Evolutionary conservation across 2,329 filamentous ascomycete species (phyloP), one percentile per base, ranked within the genome.

Genomic region (Fusarium brachygibbosum): DNA sequence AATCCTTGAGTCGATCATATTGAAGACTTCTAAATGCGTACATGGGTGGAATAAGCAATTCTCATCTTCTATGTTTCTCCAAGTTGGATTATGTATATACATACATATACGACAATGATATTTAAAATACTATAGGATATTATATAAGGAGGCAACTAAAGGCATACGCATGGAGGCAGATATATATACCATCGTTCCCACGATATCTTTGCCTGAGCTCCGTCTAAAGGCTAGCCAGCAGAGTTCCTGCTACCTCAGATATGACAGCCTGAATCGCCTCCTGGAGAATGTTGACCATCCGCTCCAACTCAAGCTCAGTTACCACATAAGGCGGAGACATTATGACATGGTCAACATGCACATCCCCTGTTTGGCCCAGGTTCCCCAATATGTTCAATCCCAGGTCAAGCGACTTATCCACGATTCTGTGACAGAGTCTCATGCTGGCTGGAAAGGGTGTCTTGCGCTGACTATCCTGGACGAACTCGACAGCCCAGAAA

Each of bases 301-400:
- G 25, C 19, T 29, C 17, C 44, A 61, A 14, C 13, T 52, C 21
- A 19, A 19, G 32, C 23, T 38, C 35, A 13, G 44, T 52, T n/a
- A 52, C 44, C 12, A 52, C 55, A 29, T 45, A 62, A 19, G 45
- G 38, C 11, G 58, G 34, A 21, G 32, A 61, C 25, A 53, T 40
- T 28, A 62, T 53, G 13, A 53, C 32, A 35, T 62, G 45, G 19
- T 45, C 45, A 21, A 62, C 45, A 53, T 46, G 38, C n/a, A 62
- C 29, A 6, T 53, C 34, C 6, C 32, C 38, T 19, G 45, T 45
- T 32, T 45, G 45, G 12, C 40, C 28, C 34, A 62, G n/a, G 16
- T 60, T 61, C 6, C 38, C 58, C n/a, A 45, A n/a, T 21, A 52
- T 52, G 29, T 45, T 40, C 16, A 62, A 38, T 6, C 38, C 55